These are phyloP conservation scores for Gracilaria gracilis DNA, from an alignment of 23 red algal species.

Conservation along the genomic window DNA sequence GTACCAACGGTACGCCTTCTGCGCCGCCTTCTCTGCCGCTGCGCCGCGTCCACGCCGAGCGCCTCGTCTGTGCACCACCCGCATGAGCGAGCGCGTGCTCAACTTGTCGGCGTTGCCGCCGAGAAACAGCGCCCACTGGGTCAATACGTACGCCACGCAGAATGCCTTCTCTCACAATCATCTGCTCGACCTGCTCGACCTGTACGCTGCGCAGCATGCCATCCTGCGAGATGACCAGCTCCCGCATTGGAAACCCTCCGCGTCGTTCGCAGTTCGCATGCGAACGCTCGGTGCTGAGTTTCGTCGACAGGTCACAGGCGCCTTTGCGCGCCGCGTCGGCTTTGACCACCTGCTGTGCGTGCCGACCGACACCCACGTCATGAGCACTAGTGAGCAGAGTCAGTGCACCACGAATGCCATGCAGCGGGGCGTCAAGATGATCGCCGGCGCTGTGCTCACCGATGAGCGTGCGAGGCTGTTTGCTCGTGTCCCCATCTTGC, in stretches of 20 bases:
- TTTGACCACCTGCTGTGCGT: constrained; percentile 15
- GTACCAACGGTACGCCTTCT: too few species aligned
- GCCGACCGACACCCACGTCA: not conserved
- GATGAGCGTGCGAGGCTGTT: constrained; percentile 8
- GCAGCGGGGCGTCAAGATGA: not conserved
- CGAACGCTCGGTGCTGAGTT: constrained; percentile 25
- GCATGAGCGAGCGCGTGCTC: not conserved
- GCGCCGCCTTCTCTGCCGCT: too few species aligned
- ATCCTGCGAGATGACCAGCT: constrained; percentile 27
- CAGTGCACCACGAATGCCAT: constrained; percentile 10
- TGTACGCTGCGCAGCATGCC: not conserved
- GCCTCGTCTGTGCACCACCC: too few species aligned
- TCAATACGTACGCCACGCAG: not conserved
- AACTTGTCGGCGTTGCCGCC: constrained; percentile 13
- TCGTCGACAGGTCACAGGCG: constrained; percentile 59
- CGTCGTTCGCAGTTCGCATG: not conserved
- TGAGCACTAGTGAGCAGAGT: not conserved
- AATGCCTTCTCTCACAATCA: constrained; percentile 48
- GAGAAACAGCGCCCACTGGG: not conserved
- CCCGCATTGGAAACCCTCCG: not conserved
- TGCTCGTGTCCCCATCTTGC: constrained; percentile 26
- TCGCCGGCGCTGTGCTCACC: constrained; percentile 18
- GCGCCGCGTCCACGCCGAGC: too few species aligned
- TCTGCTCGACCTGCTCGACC: constrained; percentile 40
- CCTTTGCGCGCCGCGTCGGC: constrained; percentile 35